A percentile compares a stretch with the other conserved stretches of the same genome.
Conservation (phyloP, 768 basidiomycete species). For the Leccinum disarticulatum region DNA sequence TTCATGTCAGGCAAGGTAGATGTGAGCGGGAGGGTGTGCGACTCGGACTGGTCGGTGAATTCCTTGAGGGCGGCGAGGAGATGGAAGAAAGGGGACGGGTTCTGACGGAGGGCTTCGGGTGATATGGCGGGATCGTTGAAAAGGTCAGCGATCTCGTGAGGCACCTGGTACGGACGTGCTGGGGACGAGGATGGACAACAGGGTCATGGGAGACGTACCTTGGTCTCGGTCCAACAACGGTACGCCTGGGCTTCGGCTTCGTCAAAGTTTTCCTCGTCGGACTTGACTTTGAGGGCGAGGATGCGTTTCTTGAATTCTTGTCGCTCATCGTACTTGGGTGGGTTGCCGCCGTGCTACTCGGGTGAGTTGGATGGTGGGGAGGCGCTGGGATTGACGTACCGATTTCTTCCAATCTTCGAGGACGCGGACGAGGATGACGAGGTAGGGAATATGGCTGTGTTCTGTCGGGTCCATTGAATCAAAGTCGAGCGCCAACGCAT, state of each 20-base stretch:
- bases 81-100: constrained; percentile 72
- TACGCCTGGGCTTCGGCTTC: constrained; percentile 90
- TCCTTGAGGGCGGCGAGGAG: constrained; percentile 71
- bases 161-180: constrained; percentile 44
- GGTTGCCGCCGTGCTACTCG: constrained; percentile 61
- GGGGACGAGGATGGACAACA: background rate
- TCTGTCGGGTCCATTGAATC: constrained; percentile 82
- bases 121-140: constrained; percentile 60
- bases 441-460: constrained; percentile 88
- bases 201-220: constrained; percentile 27
- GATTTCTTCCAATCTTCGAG: constrained; percentile 79
- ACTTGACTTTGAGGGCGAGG: constrained; percentile 61
- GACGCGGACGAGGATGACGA: constrained; percentile 81
- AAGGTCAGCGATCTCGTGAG: constrained; percentile 61
- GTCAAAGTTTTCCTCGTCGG: constrained; percentile 97
- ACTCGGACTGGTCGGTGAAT: constrained; percentile 55
- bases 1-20: constrained; percentile 95
- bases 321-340: constrained; percentile 60
- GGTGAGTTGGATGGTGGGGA: background rate
- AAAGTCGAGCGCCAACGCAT: constrained; percentile 71
- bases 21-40: constrained; percentile 75
- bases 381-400: constrained; percentile 42
- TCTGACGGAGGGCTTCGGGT: constrained; percentile 37
- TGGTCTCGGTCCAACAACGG: constrained; percentile 66
- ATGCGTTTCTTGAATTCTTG: constrained; percentile 74